Conservation (phyloP, 352 stramenopile species). For the Phytophthora cryptogea region DNA sequence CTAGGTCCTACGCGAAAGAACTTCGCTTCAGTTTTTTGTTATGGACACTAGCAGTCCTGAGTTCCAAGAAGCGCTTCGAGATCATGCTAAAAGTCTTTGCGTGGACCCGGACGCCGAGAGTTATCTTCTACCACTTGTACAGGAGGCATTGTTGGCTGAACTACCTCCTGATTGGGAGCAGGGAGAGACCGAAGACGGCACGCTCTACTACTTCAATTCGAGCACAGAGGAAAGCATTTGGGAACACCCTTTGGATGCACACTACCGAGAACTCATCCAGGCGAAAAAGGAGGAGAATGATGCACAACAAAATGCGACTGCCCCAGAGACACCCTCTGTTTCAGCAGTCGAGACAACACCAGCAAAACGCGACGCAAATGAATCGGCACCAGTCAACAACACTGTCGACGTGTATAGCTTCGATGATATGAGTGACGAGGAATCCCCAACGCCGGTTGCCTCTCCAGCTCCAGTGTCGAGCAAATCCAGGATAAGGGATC, state of each 20-base stretch:
- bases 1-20: neutral
- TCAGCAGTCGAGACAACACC: neutral
- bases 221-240: slow-evolving; percentile 65
- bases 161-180: slow-evolving; percentile 62
- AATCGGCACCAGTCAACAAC: slow-evolving; percentile 8
- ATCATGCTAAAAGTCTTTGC: slow-evolving; percentile 63
- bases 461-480: slow-evolving; percentile 6
- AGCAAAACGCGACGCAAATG: slow-evolving; percentile 4
- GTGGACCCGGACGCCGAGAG: slow-evolving; percentile 54
- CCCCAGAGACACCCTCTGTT: neutral
- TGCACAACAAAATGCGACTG: slow-evolving; percentile 14
- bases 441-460: slow-evolving; percentile 13
- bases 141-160: slow-evolving; percentile 60
- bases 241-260: slow-evolving; percentile 62
- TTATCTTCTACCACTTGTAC: slow-evolving; percentile 51
- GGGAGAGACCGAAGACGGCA: slow-evolving; percentile 66
- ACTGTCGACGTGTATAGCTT: slow-evolving; percentile 57
- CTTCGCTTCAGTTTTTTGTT: slow-evolving; percentile 5
- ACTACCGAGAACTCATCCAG: slow-evolving; percentile 60
- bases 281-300: slow-evolving; percentile 42
- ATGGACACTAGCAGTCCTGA: slow-evolving; percentile 54
- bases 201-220: slow-evolving; percentile 72
- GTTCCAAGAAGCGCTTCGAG: slow-evolving; percentile 61
- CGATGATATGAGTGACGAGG: slow-evolving; percentile 49
- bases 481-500: slow-evolving; percentile 32